A percentile compares a stretch with the other conserved stretches of the same genome.
These are phyloP conservation scores for Coemansia brasiliensis DNA, from an alignment of 192 early-diverging fungal species.

Conservation along the genomic window DNA sequence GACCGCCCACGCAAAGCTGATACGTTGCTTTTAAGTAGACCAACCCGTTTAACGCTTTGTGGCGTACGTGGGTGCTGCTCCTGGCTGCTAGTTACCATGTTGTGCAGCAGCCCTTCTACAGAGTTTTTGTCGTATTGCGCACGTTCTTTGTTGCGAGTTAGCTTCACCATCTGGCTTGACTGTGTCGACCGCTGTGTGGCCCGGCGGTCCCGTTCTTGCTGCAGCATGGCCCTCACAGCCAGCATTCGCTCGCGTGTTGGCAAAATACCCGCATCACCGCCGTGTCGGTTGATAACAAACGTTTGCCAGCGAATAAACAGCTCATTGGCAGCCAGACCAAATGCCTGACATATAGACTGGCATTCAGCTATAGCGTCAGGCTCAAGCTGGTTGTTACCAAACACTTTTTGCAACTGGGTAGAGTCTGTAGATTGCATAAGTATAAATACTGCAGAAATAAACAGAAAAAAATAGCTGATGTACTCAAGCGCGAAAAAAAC, in stretches of 20 bases:
- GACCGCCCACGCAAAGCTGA: slow-evolving; percentile 10
- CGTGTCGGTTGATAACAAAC: slow-evolving; percentile 41
- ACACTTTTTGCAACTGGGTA: slow-evolving; percentile 35
- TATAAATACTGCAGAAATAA: not conserved
- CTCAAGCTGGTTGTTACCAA: slow-evolving; percentile 33
- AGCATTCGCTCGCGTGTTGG: slow-evolving; percentile 52
- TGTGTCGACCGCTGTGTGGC: slow-evolving; percentile 28
- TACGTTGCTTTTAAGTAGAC: slow-evolving; percentile 24
- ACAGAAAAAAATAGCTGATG: not conserved
- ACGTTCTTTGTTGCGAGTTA: slow-evolving; percentile 42
- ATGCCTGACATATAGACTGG: slow-evolving; percentile 47
- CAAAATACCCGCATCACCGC: slow-evolving; percentile 28
- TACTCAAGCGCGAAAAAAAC: slow-evolving; percentile 3
- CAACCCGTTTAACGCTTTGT: slow-evolving; percentile 36
- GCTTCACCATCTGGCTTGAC: slow-evolving; percentile 24
- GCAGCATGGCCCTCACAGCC: slow-evolving; percentile 28
- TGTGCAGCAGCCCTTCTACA: slow-evolving; percentile 46
- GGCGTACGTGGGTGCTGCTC: slow-evolving; percentile 30
- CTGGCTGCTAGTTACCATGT: slow-evolving; percentile 39
- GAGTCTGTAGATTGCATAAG: slow-evolving; percentile 22
- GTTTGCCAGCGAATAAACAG: slow-evolving; percentile 54
- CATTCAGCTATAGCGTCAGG: slow-evolving; percentile 41
- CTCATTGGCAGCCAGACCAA: slow-evolving; percentile 34
- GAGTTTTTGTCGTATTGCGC: slow-evolving; percentile 50
- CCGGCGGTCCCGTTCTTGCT: slow-evolving; percentile 39